Evolutionary conservation across 345 rosid species (phyloP), one percentile per base, ranked within the genome.

Genomic region (Gossypium anomalum): DNA sequence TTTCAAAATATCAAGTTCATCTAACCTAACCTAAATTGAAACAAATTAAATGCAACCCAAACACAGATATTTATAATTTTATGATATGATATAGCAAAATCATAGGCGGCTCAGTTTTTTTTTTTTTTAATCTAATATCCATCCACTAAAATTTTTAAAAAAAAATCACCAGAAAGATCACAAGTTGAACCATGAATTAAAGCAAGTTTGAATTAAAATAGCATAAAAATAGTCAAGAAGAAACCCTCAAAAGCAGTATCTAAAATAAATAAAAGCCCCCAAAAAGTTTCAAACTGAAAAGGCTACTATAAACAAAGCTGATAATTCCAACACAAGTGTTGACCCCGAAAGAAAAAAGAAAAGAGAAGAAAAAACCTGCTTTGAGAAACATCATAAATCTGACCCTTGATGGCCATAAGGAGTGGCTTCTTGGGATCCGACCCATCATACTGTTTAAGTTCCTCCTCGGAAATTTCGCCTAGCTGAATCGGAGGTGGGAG

Each of bases 401-500:
- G 99, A 53, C 92, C 92, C 88, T 93, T 93, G 81, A 95, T 95
- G 66, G 98, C 98, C 99, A 95, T 93, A 51, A 95, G 94, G 78
- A 95, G 87, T 38, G 99, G 97, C 80, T 93, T 95, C 72, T 82
- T 77, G 41, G 94, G 80, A 85, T 95, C 97, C 9, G 85, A 14
- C 58, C 99, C 99, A 75, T 93, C 97, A 57, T 90, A 95, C 78
- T 80, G 90, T 60, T 85, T 89, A 71, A 95, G 92, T 51, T 95
- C 97, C 55, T 87, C 98, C 75, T 82, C 93, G 2, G 93, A 70
- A 67, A 95, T 71, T 83, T 95, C 99, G 27, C 99, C 99, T 9
- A 95, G 83, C 78, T 93, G 98, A 17, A 95, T 93, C 14, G 98
- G 97, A 49, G 84, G 90, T 2, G 93, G 97, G 27, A 88, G 84